Conservation (phyloP, 768 basidiomycete genomes). For the Pleurotus djamor region DNA sequence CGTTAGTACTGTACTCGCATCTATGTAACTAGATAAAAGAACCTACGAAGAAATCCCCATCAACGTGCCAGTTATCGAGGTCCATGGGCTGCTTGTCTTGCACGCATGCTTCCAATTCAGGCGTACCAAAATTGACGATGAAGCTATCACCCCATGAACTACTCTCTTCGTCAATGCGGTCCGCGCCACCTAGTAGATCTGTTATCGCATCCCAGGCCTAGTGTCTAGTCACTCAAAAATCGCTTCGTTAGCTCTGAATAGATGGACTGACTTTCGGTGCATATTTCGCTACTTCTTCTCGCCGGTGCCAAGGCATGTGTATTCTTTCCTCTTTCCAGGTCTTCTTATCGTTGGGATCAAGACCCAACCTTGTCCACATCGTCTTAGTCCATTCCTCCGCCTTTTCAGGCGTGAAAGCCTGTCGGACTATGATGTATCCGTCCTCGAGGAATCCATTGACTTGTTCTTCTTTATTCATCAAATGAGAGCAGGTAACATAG, state of each 20-base stretch:
- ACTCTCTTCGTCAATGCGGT: slow-evolving; percentile 47
- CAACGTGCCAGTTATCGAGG: slow-evolving; percentile 64
- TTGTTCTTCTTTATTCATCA: slow-evolving; percentile 36
- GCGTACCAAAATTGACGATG: slow-evolving; percentile 59
- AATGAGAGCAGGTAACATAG: not conserved
- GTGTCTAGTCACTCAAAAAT: not conserved
- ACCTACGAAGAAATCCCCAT: slow-evolving; percentile 57
- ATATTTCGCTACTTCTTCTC: slow-evolving; percentile 44
- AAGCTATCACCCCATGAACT: slow-evolving; percentile 57
- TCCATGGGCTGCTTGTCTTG: slow-evolving; percentile 34
- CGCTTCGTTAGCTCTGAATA: not conserved
- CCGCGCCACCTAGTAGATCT: slow-evolving; percentile 59
- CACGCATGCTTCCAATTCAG: slow-evolving; percentile 31
- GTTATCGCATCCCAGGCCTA: slow-evolving; percentile 61
- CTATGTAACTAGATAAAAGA: too few species aligned
- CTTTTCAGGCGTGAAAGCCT: slow-evolving; percentile 51
- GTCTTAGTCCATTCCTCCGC: slow-evolving; percentile 47
- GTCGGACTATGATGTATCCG: slow-evolving; percentile 51
- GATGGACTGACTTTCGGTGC: slow-evolving; percentile 43
- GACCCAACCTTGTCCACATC: slow-evolving; percentile 49
- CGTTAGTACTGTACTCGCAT: too few species aligned
- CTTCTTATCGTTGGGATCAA: slow-evolving; percentile 50
- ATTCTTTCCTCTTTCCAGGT: slow-evolving; percentile 53
- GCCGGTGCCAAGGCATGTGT: slow-evolving; percentile 54
- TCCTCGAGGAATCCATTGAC: slow-evolving; percentile 53